Evolutionary conservation across 495 filamentous ascomycete species (phyloP).

Genomic region (Astrothelium subdiscretum): DNA sequence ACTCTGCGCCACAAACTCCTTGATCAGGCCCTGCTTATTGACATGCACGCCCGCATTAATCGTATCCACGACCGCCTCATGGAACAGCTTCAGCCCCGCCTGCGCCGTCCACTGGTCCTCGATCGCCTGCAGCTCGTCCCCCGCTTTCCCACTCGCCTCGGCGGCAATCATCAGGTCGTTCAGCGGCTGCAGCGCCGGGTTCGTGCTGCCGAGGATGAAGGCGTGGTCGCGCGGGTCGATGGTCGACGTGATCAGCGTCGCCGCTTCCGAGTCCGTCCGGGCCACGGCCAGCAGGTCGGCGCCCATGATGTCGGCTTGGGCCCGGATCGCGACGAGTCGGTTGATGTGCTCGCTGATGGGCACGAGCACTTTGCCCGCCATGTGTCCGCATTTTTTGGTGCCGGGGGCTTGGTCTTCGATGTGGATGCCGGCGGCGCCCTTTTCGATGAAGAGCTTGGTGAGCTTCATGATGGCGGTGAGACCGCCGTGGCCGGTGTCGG

Average conservation of each 20-base stretch:
- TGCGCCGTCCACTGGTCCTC: constrained; percentile 78
- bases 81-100: constrained; percentile 84
- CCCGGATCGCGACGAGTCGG: constrained; percentile 88
- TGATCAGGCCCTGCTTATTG: constrained; percentile 55
- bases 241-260: constrained; percentile 90
- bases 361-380: constrained; percentile 97
- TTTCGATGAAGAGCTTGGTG: constrained; percentile 94
- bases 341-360: constrained; percentile 98
- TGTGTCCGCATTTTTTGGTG: constrained; percentile 99
- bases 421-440: constrained; percentile 93
- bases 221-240: constrained; percentile 90
- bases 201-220: constrained; percentile 86
- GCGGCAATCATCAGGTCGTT: constrained; percentile 85
- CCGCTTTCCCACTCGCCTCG: constrained; percentile 70
- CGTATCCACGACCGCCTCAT: constrained; percentile 72
- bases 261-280: constrained; percentile 93
- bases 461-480: constrained; percentile 98
- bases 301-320: constrained; percentile 98
- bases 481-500: constrained; percentile 94
- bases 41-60: constrained; percentile 55
- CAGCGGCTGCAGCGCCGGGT: constrained; percentile 70
- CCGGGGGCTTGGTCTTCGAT: constrained; percentile 98
- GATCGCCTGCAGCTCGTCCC: constrained; percentile 74
- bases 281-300: constrained; percentile 80
- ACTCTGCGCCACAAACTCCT: constrained; percentile 50